phyloP scores from a whole-genome alignment of 1,139 yeast genomes.

The Candida frijolesensis region DNA sequence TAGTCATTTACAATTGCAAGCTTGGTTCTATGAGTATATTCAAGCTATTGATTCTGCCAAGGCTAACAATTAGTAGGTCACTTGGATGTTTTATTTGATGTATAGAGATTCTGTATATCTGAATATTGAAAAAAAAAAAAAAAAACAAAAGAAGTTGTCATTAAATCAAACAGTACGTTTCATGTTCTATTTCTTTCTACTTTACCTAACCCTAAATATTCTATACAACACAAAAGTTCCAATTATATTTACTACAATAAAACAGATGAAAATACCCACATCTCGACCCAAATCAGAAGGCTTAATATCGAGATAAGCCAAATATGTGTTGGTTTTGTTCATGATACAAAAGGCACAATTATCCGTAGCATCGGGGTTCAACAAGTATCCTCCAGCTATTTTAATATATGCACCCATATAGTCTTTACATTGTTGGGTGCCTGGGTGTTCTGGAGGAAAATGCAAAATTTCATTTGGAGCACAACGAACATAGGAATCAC shows the following conservation, averaged over 20 bases:
- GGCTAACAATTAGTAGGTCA: not conserved
- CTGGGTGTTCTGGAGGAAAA: constrained; percentile 46
- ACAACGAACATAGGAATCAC: constrained; percentile 28
- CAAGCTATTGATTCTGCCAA: constrained; percentile 14
- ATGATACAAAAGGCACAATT: constrained; percentile 59
- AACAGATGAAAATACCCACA: constrained; percentile 55
- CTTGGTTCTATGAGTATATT: constrained; percentile 38
- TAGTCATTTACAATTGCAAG: constrained; percentile 42
- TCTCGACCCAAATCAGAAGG: constrained; percentile 68
- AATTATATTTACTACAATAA: constrained; percentile 53
- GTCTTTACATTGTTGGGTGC: constrained; percentile 51
- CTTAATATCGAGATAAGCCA: constrained; percentile 41
- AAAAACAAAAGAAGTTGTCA: not conserved
- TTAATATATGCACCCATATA: constrained; percentile 50
- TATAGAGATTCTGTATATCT: not conserved
- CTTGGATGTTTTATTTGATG: not conserved
- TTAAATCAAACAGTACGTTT: not conserved
- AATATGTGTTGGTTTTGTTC: constrained; percentile 51
- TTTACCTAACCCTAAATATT: constrained; percentile 61
- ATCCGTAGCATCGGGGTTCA: constrained; percentile 37
- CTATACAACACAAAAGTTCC: constrained; percentile 64
- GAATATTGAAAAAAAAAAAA: not conserved
- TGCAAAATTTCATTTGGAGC: constrained; percentile 25
- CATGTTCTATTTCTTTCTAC: constrained; percentile 24
- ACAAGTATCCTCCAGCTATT: constrained; percentile 52